phyloP scores from a whole-genome alignment of 345 rosid genomes.

The Rhodamnia argentea region DNA sequence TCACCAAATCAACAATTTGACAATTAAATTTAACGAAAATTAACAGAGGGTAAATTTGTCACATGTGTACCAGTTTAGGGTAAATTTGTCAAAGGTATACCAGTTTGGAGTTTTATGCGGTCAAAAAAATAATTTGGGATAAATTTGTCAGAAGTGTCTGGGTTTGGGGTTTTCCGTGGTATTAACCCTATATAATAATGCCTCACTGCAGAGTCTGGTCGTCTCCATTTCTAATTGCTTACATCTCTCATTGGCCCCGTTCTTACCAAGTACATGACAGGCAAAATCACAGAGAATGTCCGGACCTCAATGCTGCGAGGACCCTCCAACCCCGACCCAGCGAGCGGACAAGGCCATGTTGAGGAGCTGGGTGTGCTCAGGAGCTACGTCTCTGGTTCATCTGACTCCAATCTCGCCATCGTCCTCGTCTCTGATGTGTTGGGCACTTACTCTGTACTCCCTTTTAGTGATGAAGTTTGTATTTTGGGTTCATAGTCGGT shows the following conservation, averaged over 20 bases:
- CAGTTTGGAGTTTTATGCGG: no score
- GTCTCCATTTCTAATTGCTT: neutral
- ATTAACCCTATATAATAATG: no score
- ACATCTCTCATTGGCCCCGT: neutral
- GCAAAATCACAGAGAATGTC: constrained; percentile 24
- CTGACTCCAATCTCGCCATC: constrained; percentile 41
- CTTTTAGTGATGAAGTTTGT: neutral
- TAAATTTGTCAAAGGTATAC: no score
- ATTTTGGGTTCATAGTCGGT: neutral
- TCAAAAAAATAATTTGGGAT: no score
- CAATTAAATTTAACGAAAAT: no score
- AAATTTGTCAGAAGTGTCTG: no score
- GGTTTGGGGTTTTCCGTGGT: no score
- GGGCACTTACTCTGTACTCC: constrained; percentile 5
- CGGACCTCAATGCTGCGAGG: constrained; percentile 61
- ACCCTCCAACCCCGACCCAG: constrained; percentile 49
- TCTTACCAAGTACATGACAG: neutral
- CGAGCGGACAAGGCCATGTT: constrained; percentile 43
- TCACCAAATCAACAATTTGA: no score
- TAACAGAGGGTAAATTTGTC: no score
- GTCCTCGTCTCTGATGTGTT: constrained; percentile 52
- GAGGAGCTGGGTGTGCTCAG: constrained; percentile 49
- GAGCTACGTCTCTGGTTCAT: constrained; percentile 51
- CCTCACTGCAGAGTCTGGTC: no score
- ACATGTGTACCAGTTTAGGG: no score